A percentile compares a stretch with the other conserved stretches of the same genome.
These are phyloP conservation scores for Tulasnella sp. DNA, from an alignment of 768 basidiomycete species.

Conservation along the genomic window DNA sequence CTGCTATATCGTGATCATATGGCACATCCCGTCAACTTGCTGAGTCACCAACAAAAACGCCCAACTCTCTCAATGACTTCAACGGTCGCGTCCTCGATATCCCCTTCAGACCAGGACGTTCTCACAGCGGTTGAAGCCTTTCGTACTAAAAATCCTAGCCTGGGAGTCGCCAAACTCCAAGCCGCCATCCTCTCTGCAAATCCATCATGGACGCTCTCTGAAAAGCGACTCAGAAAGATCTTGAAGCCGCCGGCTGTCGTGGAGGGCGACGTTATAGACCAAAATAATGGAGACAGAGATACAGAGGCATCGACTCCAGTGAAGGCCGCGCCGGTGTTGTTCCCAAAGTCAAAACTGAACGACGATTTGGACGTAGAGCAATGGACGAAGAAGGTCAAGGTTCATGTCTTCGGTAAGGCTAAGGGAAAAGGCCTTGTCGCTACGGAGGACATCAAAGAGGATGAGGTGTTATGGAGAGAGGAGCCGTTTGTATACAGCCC, in stretches of 20 bases:
- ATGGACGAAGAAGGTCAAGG: conserved; percentile 55
- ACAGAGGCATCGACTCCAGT: background rate
- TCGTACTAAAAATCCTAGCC: conserved; percentile 44
- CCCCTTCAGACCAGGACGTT: conserved; percentile 56
- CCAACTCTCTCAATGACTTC: no score
- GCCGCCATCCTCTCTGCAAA: conserved; percentile 45
- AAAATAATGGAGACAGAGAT: background rate
- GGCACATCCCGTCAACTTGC: no score
- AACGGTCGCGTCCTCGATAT: conserved; percentile 9
- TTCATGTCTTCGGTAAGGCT: conserved; percentile 52
- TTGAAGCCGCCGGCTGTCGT: conserved; percentile 30
- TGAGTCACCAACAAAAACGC: no score
- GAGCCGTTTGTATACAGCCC: conserved; percentile 33
- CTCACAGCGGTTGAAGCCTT: conserved; percentile 40
- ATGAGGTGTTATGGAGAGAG: conserved; percentile 76
- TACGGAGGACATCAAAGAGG: conserved; percentile 50
- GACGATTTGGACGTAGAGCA: conserved; percentile 48
- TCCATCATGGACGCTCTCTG: conserved; percentile 69
- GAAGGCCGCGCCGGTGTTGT: conserved; percentile 23
- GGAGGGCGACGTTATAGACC: no score
- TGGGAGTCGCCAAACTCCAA: conserved; percentile 67
- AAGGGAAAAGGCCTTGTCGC: conserved; percentile 84
- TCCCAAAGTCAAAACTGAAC: conserved; percentile 56
- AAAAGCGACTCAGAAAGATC: conserved; percentile 68
- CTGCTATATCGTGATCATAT: no score